phyloP scores from a whole-genome alignment of 306 rosid species.

The Medicago ruthenica region DNA sequence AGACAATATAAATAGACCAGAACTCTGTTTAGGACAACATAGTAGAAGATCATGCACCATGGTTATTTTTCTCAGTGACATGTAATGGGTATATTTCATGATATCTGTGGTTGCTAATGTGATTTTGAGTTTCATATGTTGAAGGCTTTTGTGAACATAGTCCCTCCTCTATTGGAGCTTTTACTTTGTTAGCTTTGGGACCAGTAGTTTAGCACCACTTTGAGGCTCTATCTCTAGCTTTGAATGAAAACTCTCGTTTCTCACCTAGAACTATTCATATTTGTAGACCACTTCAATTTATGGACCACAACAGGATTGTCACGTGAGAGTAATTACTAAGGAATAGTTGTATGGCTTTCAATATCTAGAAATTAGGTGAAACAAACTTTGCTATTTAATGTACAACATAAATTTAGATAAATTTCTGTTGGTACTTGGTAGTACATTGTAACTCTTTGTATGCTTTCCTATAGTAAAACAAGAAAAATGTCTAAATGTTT shows the following conservation, averaged over 20 bases:
- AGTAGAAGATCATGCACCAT: slow-evolving; percentile 11
- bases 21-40: slow-evolving; percentile 9
- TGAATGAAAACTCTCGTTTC: slow-evolving; percentile 25
- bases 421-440: slow-evolving; percentile 16
- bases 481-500: slow-evolving; percentile 24
- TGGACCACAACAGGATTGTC: slow-evolving; percentile 49
- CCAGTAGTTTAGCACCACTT: slow-evolving; percentile 37
- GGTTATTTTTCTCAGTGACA: slow-evolving; percentile 2
- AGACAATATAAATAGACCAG: slow-evolving; percentile 3
- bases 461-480: slow-evolving; percentile 13
- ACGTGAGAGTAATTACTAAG: slow-evolving; percentile 20
- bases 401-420: slow-evolving; percentile 9
- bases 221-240: slow-evolving; percentile 19
- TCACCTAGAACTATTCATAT: slow-evolving; percentile 6
- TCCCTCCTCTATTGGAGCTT: slow-evolving; percentile 38
- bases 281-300: slow-evolving; percentile 30
- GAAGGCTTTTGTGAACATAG: slow-evolving; percentile 29
- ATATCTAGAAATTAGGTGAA: slow-evolving; percentile 39
- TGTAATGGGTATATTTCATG: slow-evolving; percentile 5
- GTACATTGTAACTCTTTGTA: slow-evolving; percentile 17
- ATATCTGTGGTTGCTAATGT: slow-evolving; percentile 13
- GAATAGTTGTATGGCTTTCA: slow-evolving; percentile 27
- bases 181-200: slow-evolving; percentile 31
- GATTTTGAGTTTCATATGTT: slow-evolving; percentile 38
- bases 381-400: slow-evolving; percentile 5